These are phyloP conservation scores for Galeopsis tetrahit DNA, from an alignment of 257 asterid genomes.

Conservation along the genomic window DNA sequence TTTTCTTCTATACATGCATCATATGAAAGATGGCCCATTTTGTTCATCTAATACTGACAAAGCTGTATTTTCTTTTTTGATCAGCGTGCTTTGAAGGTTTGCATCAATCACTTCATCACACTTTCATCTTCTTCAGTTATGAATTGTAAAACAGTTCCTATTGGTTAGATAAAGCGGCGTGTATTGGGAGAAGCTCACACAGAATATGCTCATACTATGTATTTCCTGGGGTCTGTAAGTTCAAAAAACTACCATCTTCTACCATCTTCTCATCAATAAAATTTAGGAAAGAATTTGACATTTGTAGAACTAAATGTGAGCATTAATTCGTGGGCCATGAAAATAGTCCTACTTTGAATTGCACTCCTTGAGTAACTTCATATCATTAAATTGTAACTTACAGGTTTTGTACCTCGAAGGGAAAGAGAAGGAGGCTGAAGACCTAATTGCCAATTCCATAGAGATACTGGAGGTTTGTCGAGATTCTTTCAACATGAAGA, in stretches of 20 bases:
- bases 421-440: slow-evolving; percentile 74
- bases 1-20: slow-evolving; percentile 20
- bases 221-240: slow-evolving; percentile 88
- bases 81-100: slow-evolving; percentile 94
- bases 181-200: slow-evolving; percentile 78
- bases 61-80: slow-evolving; percentile 31
- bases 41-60: slow-evolving; percentile 38
- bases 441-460: slow-evolving; percentile 69
- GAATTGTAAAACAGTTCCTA: slow-evolving; percentile 33
- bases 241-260: slow-evolving; percentile 26
- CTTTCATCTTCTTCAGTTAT: slow-evolving; percentile 36
- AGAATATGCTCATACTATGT: slow-evolving; percentile 95
- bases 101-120: slow-evolving; percentile 34
- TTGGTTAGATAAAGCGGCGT: slow-evolving; percentile 76
- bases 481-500: slow-evolving; percentile 29
- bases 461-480: slow-evolving; percentile 73
- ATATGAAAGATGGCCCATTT: neutral
- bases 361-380: slow-evolving; percentile 12
- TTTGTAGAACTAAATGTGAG: slow-evolving; percentile 15
- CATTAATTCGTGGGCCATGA: neutral
- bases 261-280: slow-evolving; percentile 7
- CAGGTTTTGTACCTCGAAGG: slow-evolving; percentile 84
- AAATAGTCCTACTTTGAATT: slow-evolving; percentile 8
- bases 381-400: slow-evolving; percentile 16
- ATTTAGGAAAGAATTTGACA: neutral